Base-by-base conservation (phyloP, 2,329 filamentous ascomycete genomes). In the Colletotrichum sp. region DNA sequence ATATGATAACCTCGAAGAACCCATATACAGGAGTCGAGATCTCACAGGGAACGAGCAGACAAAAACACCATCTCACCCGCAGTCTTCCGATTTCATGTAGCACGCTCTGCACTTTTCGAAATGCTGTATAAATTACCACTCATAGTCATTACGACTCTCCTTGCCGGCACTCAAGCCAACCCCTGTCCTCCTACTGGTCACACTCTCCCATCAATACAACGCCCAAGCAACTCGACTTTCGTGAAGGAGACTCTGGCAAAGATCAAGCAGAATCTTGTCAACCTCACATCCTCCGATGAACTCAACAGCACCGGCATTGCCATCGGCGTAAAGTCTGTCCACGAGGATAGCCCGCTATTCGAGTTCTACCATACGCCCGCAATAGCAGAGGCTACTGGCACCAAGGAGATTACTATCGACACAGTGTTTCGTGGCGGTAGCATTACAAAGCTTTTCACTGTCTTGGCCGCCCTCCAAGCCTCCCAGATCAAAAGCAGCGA, bases 361-460 rank as follows among this genome's bases (percentile, higher is more conserved):
- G 83, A 86, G 34, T 82, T 84, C 64, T 83, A 87, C 77, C 82
- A 85, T 75, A 88, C 87, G 0, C 86, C 86, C 0, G 77, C 82
- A 0, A 78, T 78, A 1, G 72, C 75, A 9, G 63, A 69, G 13
- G 62, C 73, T 5, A 56, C 56, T 16, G 76, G 79, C 56, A 68
- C 74, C 3, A 68, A 63, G 10, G 78, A 78, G 3, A 81, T 88
- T 5, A 81, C 85, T 36, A 81, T 81, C 9, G 79, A 88, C 71
- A 86, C 84, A 0, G 81, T 88, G 4, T 87, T 86, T 76, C 83
- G 86, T 12, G 80, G 87, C 18, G 85, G 83, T 1, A 87, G 86
- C 63, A 69, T 85, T 32, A 86, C 85, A 2, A 88, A 88, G 73
- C 71, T 87, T 21, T 85, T 84, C 77, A 86, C 86, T 0, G 82